Base-by-base conservation (phyloP, 768 basidiomycete species). In the Russula sp. region DNA sequence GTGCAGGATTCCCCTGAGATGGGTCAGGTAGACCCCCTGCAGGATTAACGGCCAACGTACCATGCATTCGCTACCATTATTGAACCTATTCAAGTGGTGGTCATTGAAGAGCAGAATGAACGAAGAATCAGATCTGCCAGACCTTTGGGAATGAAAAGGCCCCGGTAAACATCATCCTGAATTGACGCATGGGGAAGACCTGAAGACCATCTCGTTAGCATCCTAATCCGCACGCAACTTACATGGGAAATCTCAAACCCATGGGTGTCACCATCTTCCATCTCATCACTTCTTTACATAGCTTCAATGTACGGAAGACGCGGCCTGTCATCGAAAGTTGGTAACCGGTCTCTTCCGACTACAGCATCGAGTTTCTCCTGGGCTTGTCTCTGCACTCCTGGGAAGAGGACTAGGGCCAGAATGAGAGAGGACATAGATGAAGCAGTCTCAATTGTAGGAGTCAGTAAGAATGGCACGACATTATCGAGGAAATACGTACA, bases 361-460 rank as follows among this genome's bases (percentile, higher is more conserved):
- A 72, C 67, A 7, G 41, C 32, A 53, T 72, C 71, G 14, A 74
- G 58, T 46, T 74, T 71, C 10, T 35, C 64, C 61, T 73, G 64
- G 2, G 64, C 64, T 10, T 46, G 56, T 18, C 18, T 54, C 51
- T 63, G 60, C 13, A 65, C 56, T 2, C 54, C 43, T 8, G 60
- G 61, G 41, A 61, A 29, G 3, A 53, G 51, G 2, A 29, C 20
- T 8, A 63, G 49, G 6, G 51, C 64, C n/a, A 46, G 51, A 46
- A 65, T 58, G 0, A 65, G n/a, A 22, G 55, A 58, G 6, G 45
- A 2, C 38, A 63, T 45, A 14, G 61, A 25, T 6, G 64, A 58
- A 4, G 63, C 56, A 35, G 50, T 58, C 64, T 65, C 32, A 10
- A 20, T 22, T 14, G 9, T 9, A 5, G 8, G 34, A 7, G 22